Evolutionary conservation across 148 eudicot genomes (phyloP), one percentile per base, ranked within the genome.

Genomic region (Nyssa sinensis): DNA sequence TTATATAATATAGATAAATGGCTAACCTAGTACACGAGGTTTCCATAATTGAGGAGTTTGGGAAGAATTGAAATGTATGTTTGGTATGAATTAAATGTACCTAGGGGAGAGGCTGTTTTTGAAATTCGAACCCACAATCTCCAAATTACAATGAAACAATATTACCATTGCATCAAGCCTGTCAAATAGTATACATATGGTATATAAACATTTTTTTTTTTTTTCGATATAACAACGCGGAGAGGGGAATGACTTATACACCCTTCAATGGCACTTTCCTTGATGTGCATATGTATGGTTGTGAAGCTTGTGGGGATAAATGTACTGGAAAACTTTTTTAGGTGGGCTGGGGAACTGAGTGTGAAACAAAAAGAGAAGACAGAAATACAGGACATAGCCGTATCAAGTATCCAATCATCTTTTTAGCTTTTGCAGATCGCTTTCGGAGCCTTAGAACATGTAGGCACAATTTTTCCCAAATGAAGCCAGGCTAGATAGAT

Each of bases 371-470:
- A 70, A 25, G 34, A 64, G 74, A 73, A 72, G 58, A 78, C 67
- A 72, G 25, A 80, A 14, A 63, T 57, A 66, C 67, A 49, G 67
- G 59, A 62, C 67, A 69, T 51, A 34, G 62, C 62, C 27, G 65
- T 51, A 67, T 57, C 55, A 62, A 23, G 44, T 66, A 62, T 69
- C 33, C 13, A 74, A 47, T 32, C 35, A 3, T n/a, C n/a, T n/a
- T n/a, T 39, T 69, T 55, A 44, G 70, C n/a, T 33, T 35, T 76
- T n/a, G 60, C 41, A 29, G 78, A 64, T 64, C 25, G 69, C 53
- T 59, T 76, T 77, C 47, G 73, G 70, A 76, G 84, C 82, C 86
- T 68, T 69, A 57, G 88, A 82, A 82, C 88, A 80, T 85, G 86
- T 78, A 33, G 29, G 24, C 3, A 64, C 24, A 13, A 16, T 34